Evolutionary conservation across 169 alveolate genomes (phyloP).

Genomic region (Eimeria necatrix): DNA sequence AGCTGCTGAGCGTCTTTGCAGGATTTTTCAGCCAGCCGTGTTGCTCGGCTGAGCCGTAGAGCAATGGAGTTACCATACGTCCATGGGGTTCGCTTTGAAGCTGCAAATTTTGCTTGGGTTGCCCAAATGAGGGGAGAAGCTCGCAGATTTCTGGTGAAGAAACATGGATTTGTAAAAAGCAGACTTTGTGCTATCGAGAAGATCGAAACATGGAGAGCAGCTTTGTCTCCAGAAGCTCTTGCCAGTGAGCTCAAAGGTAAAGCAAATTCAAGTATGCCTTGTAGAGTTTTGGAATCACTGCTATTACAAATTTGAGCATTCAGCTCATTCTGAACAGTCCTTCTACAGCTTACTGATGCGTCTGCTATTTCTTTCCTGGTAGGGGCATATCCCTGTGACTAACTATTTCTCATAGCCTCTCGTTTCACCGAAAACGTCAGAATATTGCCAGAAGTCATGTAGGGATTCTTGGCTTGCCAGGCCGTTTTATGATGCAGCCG

Average conservation of each 20-base stretch:
- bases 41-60: slow-evolving; percentile 66
- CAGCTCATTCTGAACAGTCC: too few relatives aligned
- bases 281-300: too few relatives aligned
- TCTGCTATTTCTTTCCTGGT: too few relatives aligned
- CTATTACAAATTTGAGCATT: too few relatives aligned
- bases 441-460: too few relatives aligned
- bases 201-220: slow-evolving; percentile 70
- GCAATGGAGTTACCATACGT: slow-evolving; percentile 82
- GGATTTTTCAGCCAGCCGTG: slow-evolving; percentile 80
- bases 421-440: too few relatives aligned
- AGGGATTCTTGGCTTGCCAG: neutral
- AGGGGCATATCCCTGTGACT: neutral
- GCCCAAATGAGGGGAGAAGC: slow-evolving; percentile 73
- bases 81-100: slow-evolving; percentile 82
- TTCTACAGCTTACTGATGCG: too few relatives aligned
- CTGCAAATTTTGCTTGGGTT: slow-evolving; percentile 78
- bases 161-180: slow-evolving; percentile 77
- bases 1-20: neutral
- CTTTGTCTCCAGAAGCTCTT: slow-evolving; percentile 66
- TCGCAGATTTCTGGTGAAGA: slow-evolving; percentile 79
- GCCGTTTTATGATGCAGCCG: slow-evolving; percentile 1
- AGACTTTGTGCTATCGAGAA: slow-evolving; percentile 78
- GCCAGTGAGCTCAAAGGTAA: slow-evolving; percentile 74
- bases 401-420: neutral
- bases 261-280: too few relatives aligned